Conservation (phyloP, 306 rosid genomes). For the Echinosophora koreensis region DNA sequence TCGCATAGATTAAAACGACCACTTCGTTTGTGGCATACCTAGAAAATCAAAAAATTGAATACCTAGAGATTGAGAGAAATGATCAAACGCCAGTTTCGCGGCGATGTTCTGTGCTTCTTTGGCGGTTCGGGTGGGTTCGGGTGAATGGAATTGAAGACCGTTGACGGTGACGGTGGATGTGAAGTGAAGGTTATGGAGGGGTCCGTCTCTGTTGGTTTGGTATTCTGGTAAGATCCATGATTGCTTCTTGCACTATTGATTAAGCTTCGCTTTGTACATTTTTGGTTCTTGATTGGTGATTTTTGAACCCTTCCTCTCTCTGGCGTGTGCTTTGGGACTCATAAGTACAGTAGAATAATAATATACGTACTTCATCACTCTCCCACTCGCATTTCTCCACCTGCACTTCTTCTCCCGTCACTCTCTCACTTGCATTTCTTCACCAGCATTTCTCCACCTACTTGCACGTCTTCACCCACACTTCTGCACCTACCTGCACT, state of each 20-base stretch:
- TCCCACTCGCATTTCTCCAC: too few relatives aligned
- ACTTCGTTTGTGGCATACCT: too few relatives aligned
- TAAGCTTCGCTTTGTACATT: slow-evolving; percentile 69
- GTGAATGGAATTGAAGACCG: slow-evolving; percentile 27
- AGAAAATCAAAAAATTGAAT: too few relatives aligned
- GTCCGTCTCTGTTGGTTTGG: slow-evolving; percentile 48
- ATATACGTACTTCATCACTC: too few relatives aligned
- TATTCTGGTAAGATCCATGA: slow-evolving; percentile 61
- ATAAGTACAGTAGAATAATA: too few relatives aligned
- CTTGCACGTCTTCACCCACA: too few relatives aligned
- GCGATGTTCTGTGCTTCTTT: slow-evolving; percentile 68
- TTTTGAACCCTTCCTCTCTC: too few relatives aligned
- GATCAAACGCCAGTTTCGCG: slow-evolving; percentile 65
- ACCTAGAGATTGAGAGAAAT: slow-evolving; percentile 41
- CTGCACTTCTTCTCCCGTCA: too few relatives aligned
- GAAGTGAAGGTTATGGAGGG: slow-evolving; percentile 60
- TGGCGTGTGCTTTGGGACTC: too few relatives aligned
- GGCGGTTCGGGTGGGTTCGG: slow-evolving; percentile 18
- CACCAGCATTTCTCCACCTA: too few relatives aligned
- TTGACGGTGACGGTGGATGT: slow-evolving; percentile 51
- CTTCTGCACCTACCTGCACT: too few relatives aligned
- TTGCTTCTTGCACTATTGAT: slow-evolving; percentile 62
- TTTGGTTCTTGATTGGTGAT: not conserved
- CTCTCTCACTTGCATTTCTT: too few relatives aligned
- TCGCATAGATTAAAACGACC: not conserved